Evolutionary conservation across 2,329 filamentous ascomycete species (phyloP).

Genomic region (Sclerotinia spermophila): DNA sequence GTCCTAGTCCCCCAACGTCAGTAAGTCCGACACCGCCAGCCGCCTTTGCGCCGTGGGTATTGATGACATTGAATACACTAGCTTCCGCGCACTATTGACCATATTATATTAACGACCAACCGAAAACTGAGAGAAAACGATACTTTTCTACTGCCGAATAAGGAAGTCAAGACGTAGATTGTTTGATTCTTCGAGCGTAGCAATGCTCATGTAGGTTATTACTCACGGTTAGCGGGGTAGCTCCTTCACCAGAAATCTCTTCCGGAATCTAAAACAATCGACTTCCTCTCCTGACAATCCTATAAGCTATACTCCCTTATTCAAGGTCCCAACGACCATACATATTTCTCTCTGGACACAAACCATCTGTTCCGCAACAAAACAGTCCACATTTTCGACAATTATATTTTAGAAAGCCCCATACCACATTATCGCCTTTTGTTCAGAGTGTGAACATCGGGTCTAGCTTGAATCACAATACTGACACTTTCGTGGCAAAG

Average conservation of each 20-base stretch:
- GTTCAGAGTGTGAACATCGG: rapidly evolving
- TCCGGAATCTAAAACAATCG: background rate
- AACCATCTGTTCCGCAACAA: background rate
- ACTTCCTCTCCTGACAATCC: background rate
- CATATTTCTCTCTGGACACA: background rate
- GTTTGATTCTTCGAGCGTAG: no score
- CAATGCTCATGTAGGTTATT: background rate
- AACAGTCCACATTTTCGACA: rapidly evolving
- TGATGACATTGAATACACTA: background rate
- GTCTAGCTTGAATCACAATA: rapidly evolving
- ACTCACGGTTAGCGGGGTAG: background rate
- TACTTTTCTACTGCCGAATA: no score
- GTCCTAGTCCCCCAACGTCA: rapidly evolving
- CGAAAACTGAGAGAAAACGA: no score
- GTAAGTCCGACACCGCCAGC: background rate
- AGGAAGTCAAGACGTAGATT: no score
- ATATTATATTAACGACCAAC: no score
- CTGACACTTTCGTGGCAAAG: no score
- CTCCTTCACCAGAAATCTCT: background rate
- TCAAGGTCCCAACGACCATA: background rate
- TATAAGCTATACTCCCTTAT: background rate
- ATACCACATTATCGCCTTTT: background rate
- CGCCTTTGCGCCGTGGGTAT: background rate
- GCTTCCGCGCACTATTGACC: background rate
- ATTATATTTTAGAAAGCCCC: rapidly evolving